phyloP scores from a whole-genome alignment of 2,329 filamentous ascomycete genomes.

The Chaetomiaceae sp. region DNA sequence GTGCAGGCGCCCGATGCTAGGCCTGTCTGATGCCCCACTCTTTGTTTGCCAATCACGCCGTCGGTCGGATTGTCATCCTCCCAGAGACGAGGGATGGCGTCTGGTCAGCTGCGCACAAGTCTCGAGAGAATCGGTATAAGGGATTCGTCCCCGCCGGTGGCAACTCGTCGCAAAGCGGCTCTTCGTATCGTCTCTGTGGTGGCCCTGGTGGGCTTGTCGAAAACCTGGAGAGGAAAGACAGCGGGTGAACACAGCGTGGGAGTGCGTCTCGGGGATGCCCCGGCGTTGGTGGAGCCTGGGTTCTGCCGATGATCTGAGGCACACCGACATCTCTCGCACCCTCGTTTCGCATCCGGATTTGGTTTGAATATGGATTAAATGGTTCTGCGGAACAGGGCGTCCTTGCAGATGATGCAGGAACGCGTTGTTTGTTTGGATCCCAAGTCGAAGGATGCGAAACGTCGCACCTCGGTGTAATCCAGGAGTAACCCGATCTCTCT shows the following conservation, averaged over 20 bases:
- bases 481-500: too few species aligned
- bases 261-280: background rate
- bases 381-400: background rate
- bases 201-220: background rate
- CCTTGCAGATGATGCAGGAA: conserved; percentile 11
- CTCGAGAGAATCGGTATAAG: background rate
- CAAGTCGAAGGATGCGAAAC: too few species aligned
- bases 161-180: too few species aligned
- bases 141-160: too few species aligned
- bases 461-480: too few species aligned
- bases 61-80: background rate
- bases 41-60: background rate
- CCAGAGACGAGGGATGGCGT: background rate
- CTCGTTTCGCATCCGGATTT: conserved; percentile 12
- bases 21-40: background rate
- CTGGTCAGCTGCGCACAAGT: background rate
- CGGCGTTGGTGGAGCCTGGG: background rate
- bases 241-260: background rate
- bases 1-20: background rate
- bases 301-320: conserved; percentile 18
- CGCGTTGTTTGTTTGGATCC: background rate
- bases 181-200: background rate
- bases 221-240: background rate
- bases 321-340: background rate
- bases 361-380: background rate